Evolutionary conservation across 225 moss, liverwort and hornwort species (phyloP).

Genomic region (Physcomitrium patens): DNA sequence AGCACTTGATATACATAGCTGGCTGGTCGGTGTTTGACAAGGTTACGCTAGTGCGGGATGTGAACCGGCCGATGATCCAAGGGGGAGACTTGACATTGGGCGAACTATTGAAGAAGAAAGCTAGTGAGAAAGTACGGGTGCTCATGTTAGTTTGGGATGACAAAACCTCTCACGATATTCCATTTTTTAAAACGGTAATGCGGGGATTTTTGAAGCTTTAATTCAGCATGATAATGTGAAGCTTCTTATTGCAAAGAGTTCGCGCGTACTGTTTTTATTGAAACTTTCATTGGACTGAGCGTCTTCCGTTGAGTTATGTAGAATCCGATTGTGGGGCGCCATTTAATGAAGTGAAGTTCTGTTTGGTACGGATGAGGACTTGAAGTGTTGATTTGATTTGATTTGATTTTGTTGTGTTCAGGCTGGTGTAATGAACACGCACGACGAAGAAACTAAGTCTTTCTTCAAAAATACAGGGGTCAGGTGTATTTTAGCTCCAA

Average conservation of each 20-base stretch:
- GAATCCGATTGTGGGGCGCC: not conserved
- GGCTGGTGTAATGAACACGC: conserved; percentile 60
- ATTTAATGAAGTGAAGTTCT: not conserved
- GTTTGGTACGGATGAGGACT: not conserved
- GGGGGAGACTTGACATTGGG: conserved; percentile 74
- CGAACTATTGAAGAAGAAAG: conserved; percentile 80
- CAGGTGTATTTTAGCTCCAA: conserved; percentile 55
- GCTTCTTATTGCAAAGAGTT: too few relatives aligned
- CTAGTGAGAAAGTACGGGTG: conserved; percentile 85
- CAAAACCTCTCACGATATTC: conserved; percentile 84
- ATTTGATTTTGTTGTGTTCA: conserved; percentile 27
- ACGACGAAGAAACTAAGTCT: conserved; percentile 63
- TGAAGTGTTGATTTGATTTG: not conserved
- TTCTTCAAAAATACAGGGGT: conserved; percentile 58
- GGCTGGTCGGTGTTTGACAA: conserved; percentile 94
- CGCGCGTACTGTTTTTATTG: too few relatives aligned
- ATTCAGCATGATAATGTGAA: conserved; percentile 4
- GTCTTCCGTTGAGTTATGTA: not conserved
- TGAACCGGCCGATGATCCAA: conserved; percentile 53
- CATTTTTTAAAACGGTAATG: conserved; percentile 73
- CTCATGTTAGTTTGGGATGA: conserved; percentile 88
- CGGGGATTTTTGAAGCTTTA: not conserved
- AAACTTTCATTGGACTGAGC: not conserved
- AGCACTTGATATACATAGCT: conserved; percentile 78
- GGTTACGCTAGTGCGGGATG: conserved; percentile 69